phyloP scores from a whole-genome alignment of 345 rosid species.

The Psidium guajava region DNA sequence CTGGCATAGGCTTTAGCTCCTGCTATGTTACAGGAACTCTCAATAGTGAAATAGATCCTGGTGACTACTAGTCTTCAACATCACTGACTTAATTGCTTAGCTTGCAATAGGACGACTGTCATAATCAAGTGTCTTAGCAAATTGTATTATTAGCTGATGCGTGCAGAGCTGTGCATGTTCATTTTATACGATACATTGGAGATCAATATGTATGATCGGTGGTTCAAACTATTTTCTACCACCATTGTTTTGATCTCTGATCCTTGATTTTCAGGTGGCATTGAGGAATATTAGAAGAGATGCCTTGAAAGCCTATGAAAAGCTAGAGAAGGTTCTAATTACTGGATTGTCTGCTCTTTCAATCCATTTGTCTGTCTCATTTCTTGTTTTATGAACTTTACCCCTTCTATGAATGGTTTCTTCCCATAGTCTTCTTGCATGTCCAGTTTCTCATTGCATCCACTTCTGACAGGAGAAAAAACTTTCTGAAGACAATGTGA shows the following conservation, averaged over 20 bases:
- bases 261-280: conserved; percentile 49
- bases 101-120: not conserved
- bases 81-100: not conserved
- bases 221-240: not conserved
- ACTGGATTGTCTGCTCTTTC: not conserved
- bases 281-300: conserved; percentile 92
- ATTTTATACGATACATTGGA: not conserved
- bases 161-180: not conserved
- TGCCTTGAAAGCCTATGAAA: conserved; percentile 80
- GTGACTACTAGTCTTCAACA: not conserved
- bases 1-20: not conserved
- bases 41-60: not conserved
- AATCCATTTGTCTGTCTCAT: not conserved
- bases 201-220: not conserved
- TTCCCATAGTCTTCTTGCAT: not conserved
- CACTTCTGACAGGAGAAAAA: conserved; percentile 58
- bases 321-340: conserved; percentile 69
- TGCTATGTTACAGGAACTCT: not conserved
- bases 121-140: not conserved
- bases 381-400: not conserved
- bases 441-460: not conserved
- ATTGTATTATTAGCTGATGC: not conserved
- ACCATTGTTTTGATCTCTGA: not conserved
- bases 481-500: conserved; percentile 95
- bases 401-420: not conserved